These are phyloP conservation scores for Auriscalpium orientale DNA, from an alignment of 768 basidiomycete species.

Conservation along the genomic window DNA sequence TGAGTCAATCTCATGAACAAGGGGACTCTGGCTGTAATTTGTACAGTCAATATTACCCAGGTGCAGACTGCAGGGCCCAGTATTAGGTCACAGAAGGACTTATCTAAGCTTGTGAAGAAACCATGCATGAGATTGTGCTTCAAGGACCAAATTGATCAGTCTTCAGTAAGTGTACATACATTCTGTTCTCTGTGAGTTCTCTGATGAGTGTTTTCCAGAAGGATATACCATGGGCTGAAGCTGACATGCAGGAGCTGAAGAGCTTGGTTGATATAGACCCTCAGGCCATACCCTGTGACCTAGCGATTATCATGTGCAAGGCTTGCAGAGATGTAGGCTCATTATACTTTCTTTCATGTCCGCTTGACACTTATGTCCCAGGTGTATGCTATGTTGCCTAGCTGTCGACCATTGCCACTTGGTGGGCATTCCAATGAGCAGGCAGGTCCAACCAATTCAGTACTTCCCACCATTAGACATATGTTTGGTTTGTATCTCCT, in stretches of 20 bases:
- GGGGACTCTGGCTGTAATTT: neutral
- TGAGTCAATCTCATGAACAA: neutral
- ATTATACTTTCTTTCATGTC: too few species aligned
- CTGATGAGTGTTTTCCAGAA: neutral
- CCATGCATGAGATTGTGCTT: neutral
- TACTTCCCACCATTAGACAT: too few species aligned
- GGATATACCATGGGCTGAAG: slow-evolving; percentile 1
- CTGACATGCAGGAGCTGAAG: slow-evolving; percentile 6
- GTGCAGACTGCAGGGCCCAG: neutral
- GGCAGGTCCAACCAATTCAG: too few species aligned
- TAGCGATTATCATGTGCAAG: slow-evolving; percentile 10
- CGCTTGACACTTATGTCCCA: too few species aligned
- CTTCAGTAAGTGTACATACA: too few species aligned
- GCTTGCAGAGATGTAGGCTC: slow-evolving; percentile 8
- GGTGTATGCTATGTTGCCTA: too few species aligned
- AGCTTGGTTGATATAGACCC: slow-evolving; percentile 11
- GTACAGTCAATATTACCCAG: too few species aligned
- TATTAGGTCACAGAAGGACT: neutral
- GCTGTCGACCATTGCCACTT: too few species aligned
- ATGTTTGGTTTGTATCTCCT: too few species aligned
- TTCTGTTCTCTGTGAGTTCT: neutral
- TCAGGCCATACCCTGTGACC: slow-evolving; percentile 9
- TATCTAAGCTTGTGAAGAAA: neutral
- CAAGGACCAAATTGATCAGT: neutral
- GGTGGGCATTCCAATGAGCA: too few species aligned